Conservation (phyloP, 2,329 filamentous ascomycete species). For the Torrubiella hemipterigena region DNA sequence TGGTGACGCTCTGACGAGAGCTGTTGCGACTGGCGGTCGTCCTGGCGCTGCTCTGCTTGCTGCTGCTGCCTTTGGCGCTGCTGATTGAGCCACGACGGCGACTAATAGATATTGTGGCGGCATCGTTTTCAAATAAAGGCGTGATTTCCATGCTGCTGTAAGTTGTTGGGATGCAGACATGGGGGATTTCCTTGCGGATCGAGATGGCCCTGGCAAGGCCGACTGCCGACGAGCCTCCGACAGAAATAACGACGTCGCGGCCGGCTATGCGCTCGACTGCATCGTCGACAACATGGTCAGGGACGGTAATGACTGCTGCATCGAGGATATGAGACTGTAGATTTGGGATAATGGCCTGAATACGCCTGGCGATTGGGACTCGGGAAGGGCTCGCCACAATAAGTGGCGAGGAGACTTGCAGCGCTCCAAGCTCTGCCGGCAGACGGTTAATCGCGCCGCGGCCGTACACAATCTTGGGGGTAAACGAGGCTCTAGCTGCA, state of each 20-base stretch:
- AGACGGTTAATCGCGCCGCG: slow-evolving; percentile 18
- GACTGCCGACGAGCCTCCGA: slow-evolving; percentile 51
- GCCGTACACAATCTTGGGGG: slow-evolving; percentile 23
- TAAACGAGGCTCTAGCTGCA: no score
- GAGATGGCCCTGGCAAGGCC: slow-evolving; percentile 44
- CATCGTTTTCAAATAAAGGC: slow-evolving; percentile 17
- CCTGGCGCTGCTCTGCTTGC: slow-evolving; percentile 3
- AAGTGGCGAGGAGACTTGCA: slow-evolving; percentile 20
- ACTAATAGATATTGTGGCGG: slow-evolving; percentile 6
- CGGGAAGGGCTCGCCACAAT: slow-evolving; percentile 26
- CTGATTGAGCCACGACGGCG: slow-evolving; percentile 4
- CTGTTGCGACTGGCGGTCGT: slow-evolving; percentile 7
- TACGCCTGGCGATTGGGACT: slow-evolving; percentile 17
- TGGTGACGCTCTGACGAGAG: slow-evolving; percentile 4
- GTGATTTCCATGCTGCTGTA: slow-evolving; percentile 52
- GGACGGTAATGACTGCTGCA: slow-evolving; percentile 17
- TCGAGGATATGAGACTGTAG: slow-evolving; percentile 19
- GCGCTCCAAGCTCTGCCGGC: slow-evolving; percentile 19
- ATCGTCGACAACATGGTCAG: slow-evolving; percentile 15
- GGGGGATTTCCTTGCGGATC: slow-evolving; percentile 38
- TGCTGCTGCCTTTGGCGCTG: slow-evolving; percentile 4
- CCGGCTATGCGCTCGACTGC: slow-evolving; percentile 16
- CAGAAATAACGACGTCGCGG: slow-evolving; percentile 46
- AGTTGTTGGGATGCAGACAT: slow-evolving; percentile 48
- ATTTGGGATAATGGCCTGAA: slow-evolving; percentile 21